Conservation (phyloP, 2,329 filamentous ascomycete species). For the Paraphaeosphaeria sporulosa region DNA sequence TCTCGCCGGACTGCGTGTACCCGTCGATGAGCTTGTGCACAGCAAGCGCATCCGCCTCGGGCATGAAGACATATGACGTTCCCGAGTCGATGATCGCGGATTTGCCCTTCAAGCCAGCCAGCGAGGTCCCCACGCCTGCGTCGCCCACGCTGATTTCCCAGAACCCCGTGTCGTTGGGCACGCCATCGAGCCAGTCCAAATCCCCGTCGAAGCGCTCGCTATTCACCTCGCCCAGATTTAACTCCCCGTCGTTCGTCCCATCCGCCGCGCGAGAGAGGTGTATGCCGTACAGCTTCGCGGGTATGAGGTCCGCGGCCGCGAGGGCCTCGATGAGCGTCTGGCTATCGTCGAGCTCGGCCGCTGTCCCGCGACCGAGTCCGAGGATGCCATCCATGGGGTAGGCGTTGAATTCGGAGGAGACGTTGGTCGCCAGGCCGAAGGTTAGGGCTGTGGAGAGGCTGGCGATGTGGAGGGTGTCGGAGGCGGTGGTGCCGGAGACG, state of each 20-base stretch:
- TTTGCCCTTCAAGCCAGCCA: conserved; percentile 55
- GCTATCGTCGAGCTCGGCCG: conserved; percentile 44
- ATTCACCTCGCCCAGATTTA: conserved; percentile 79
- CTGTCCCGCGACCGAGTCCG: conserved; percentile 71
- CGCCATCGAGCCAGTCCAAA: conserved; percentile 69
- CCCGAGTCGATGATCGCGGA: conserved; percentile 83
- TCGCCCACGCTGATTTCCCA: conserved; percentile 79
- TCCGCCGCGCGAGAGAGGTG: conserved; percentile 73
- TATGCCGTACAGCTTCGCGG: conserved; percentile 74
- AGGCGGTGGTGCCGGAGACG: conserved; percentile 71
- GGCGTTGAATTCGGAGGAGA: conserved; percentile 75
- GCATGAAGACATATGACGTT: conserved; percentile 80
- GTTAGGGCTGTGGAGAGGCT: conserved; percentile 69
- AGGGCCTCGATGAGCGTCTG: conserved; percentile 74
- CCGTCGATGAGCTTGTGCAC: conserved; percentile 74
- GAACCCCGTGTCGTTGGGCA: conserved; percentile 60
- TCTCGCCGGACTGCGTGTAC: conserved; percentile 64
- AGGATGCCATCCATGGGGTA: conserved; percentile 91
- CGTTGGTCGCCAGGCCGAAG: conserved; percentile 76
- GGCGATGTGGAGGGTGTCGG: conserved; percentile 69
- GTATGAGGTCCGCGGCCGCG: conserved; percentile 62
- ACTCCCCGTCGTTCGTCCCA: conserved; percentile 72
- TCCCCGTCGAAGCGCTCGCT: conserved; percentile 70
- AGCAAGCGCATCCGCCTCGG: conserved; percentile 68
- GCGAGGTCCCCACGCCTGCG: conserved; percentile 67